Conservation (phyloP, 2,329 filamentous ascomycete genomes). For the Aspergillus costaricaensis region DNA sequence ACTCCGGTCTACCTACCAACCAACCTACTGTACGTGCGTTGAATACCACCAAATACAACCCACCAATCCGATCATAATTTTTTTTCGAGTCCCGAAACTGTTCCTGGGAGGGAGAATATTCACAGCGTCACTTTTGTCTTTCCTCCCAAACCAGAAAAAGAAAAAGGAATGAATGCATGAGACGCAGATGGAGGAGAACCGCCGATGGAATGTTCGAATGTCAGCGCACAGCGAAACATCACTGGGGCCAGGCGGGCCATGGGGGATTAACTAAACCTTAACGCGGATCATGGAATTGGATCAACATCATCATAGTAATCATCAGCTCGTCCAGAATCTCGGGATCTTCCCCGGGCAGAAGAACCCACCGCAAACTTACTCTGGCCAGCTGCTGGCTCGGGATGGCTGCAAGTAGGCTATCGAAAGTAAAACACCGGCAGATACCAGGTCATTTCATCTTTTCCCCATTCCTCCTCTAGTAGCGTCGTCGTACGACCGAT, state of each 20-base stretch:
- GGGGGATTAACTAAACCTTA: constrained; percentile 18
- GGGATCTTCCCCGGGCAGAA: constrained; percentile 14
- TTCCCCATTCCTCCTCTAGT: neutral
- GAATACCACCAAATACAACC: neutral
- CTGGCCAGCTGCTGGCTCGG: neutral
- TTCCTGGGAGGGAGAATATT: neutral
- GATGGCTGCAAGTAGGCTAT: constrained; percentile 8
- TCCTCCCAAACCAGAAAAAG: neutral
- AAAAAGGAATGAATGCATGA: constrained; percentile 15
- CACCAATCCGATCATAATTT: constrained; percentile 3
- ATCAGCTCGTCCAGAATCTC: constrained; percentile 16
- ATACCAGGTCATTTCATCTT: constrained; percentile 10
- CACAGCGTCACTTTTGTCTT: constrained; percentile 1
- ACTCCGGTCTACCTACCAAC: too few species aligned
- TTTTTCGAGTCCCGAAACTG: neutral
- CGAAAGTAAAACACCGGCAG: constrained; percentile 18
- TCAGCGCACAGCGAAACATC: constrained; percentile 14
- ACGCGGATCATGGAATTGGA: constrained; percentile 16
- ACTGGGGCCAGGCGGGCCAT: constrained; percentile 7
- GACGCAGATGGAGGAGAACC: constrained; percentile 10
- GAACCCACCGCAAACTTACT: constrained; percentile 1
- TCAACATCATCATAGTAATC: constrained; percentile 9
- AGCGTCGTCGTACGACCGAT: neutral
- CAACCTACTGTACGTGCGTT: neutral
- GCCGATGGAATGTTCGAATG: constrained; percentile 21